These are phyloP conservation scores for Pleurotus ostreatus DNA, from an alignment of 768 basidiomycete genomes.

Conservation along the genomic window DNA sequence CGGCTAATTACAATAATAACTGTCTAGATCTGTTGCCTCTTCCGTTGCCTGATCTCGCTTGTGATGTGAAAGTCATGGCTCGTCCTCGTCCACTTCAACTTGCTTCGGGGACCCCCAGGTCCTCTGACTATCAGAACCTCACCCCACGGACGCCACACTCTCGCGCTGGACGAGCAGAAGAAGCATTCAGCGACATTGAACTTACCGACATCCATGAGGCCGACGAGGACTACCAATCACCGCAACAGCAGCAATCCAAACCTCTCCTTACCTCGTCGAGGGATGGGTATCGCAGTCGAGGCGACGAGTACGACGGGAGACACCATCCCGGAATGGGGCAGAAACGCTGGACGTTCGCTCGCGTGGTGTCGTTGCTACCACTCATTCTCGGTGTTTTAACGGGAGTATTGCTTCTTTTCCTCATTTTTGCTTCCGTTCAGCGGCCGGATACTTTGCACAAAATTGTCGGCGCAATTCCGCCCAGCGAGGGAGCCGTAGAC, in stretches of 20 bases:
- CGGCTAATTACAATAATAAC: background rate
- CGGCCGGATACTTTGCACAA: slow-evolving; percentile 42
- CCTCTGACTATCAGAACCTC: slow-evolving; percentile 31
- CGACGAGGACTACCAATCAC: slow-evolving; percentile 34
- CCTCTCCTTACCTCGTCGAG: slow-evolving; percentile 48
- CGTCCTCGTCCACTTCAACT: slow-evolving; percentile 35
- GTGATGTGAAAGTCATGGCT: slow-evolving; percentile 26
- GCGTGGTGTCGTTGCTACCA: slow-evolving; percentile 30
- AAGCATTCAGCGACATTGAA: slow-evolving; percentile 47
- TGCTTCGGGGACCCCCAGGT: slow-evolving; percentile 20
- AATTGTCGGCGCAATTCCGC: slow-evolving; percentile 33
- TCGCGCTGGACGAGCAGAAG: slow-evolving; percentile 53
- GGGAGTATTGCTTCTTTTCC: slow-evolving; percentile 42
- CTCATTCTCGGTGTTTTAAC: slow-evolving; percentile 41
- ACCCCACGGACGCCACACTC: slow-evolving; percentile 66
- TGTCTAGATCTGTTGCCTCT: too few relatives aligned
- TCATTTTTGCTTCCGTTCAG: slow-evolving; percentile 46
- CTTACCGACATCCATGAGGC: slow-evolving; percentile 31
- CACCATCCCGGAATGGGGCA: slow-evolving; percentile 14
- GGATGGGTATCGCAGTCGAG: slow-evolving; percentile 36
- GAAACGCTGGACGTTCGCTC: slow-evolving; percentile 16
- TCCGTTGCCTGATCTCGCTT: background rate
- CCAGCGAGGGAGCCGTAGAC: background rate
- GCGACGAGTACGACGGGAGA: slow-evolving; percentile 30
- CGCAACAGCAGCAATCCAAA: slow-evolving; percentile 36